A percentile compares a stretch with the other conserved stretches of the same genome.
phyloP scores from a whole-genome alignment of 768 basidiomycete genomes.

The Termitomyces sp. region DNA sequence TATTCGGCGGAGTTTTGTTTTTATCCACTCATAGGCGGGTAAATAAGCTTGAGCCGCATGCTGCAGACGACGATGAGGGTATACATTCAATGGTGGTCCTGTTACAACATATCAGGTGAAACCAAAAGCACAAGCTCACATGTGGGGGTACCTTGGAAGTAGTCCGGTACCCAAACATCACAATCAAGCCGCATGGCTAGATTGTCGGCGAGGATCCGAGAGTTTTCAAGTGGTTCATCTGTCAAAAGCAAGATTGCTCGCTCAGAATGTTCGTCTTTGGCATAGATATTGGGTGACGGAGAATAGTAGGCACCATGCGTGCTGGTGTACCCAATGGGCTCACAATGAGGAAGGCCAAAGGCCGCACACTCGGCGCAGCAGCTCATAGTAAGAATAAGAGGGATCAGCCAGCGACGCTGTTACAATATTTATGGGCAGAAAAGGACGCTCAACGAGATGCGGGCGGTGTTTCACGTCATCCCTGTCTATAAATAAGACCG shows the following conservation, averaged over 20 bases:
- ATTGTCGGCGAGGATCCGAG: slow-evolving; percentile 52
- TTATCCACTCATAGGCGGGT: slow-evolving; percentile 21
- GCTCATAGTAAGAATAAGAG: slow-evolving; percentile 5
- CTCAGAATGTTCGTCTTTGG: slow-evolving; percentile 19
- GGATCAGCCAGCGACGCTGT: not conserved
- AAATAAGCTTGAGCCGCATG: slow-evolving; percentile 27
- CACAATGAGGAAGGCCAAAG: slow-evolving; percentile 37
- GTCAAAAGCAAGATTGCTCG: slow-evolving; percentile 47
- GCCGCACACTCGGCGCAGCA: slow-evolving; percentile 32
- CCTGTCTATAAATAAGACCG: slow-evolving; percentile 3
- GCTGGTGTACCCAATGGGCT: slow-evolving; percentile 36
- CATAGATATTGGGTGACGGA: slow-evolving; percentile 19
- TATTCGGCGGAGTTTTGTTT: slow-evolving; percentile 20
- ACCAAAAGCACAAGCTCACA: not conserved
- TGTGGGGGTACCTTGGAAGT: slow-evolving; percentile 43
- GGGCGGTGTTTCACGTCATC: slow-evolving; percentile 12
- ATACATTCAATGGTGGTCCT: not conserved
- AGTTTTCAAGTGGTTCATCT: slow-evolving; percentile 50
- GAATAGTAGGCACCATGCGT: slow-evolving; percentile 40
- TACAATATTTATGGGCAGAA: slow-evolving; percentile 3
- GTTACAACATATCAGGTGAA: not conserved
- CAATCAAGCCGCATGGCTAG: slow-evolving; percentile 41
- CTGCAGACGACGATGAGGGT: slow-evolving; percentile 14
- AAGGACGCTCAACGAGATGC: not conserved
- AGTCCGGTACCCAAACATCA: slow-evolving; percentile 62